Percentiles rank a stretch among this genome's conserved stretches.
Evolutionary conservation across 2,329 filamentous ascomycete species (phyloP).

Genomic region (Colletotrichum eleusines): DNA sequence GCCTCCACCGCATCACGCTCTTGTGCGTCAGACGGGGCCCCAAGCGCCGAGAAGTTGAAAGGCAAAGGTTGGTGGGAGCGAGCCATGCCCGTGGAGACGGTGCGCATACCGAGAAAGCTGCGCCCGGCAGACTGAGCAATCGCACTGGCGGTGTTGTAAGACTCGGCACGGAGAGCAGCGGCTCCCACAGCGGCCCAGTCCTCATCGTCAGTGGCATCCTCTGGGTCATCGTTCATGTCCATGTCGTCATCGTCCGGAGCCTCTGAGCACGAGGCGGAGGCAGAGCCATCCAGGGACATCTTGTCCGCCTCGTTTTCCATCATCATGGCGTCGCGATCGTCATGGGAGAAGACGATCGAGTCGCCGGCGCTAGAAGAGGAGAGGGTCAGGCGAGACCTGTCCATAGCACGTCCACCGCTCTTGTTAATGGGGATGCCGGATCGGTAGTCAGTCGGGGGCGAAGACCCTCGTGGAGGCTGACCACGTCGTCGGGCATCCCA

Average conservation of each 20-base stretch:
- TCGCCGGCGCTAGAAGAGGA: conserved; percentile 74
- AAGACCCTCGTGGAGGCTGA: conserved; percentile 63
- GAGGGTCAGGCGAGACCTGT: conserved; percentile 62
- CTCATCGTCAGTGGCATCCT: conserved; percentile 93
- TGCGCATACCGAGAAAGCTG: conserved; percentile 58
- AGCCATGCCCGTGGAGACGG: conserved; percentile 67
- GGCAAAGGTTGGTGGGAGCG: conserved; percentile 63
- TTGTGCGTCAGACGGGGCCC: conserved; percentile 72
- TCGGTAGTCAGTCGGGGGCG: conserved; percentile 58
- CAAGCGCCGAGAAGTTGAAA: conserved; percentile 65
- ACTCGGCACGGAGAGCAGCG: conserved; percentile 80
- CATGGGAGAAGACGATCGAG: conserved; percentile 81
- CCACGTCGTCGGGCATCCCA: conserved; percentile 89
- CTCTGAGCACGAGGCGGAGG: conserved; percentile 81
- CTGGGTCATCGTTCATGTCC: conserved; percentile 79
- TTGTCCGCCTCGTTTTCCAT: conserved; percentile 90
- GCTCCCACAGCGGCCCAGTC: conserved; percentile 94
- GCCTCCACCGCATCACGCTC: conserved; percentile 87
- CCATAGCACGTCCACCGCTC: conserved; percentile 56
- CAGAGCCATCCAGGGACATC: conserved; percentile 85
- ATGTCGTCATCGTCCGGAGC: conserved; percentile 75
- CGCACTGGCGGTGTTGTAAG: conserved; percentile 67
- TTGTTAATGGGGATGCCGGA: conserved; percentile 70
- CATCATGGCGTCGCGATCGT: conserved; percentile 75
- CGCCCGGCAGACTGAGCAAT: conserved; percentile 61